These are phyloP conservation scores for Pistacia atlantica DNA, from an alignment of 345 rosid species.

Conservation along the genomic window DNA sequence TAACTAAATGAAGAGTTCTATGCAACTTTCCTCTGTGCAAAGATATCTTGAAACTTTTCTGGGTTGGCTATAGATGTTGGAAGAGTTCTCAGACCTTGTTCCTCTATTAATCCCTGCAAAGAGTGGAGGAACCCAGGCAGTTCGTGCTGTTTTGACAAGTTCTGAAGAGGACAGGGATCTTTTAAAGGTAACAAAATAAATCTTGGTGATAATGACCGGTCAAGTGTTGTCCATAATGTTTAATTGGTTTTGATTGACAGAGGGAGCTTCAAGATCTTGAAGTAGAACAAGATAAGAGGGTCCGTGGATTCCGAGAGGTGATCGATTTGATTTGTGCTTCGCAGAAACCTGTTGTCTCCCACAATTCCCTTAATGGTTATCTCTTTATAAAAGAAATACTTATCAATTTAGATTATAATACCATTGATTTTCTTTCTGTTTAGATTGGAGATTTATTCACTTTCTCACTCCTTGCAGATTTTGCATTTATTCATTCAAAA, in stretches of 20 bases:
- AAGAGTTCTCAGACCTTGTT: conserved; percentile 61
- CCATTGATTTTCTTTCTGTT: conserved; percentile 11
- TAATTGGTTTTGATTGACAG: conserved; percentile 46
- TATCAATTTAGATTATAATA: conserved; percentile 2
- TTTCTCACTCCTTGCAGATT: conserved; percentile 52
- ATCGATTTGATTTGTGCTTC: conserved; percentile 88
- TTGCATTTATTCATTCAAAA: conserved; percentile 72
- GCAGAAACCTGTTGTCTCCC: conserved; percentile 75
- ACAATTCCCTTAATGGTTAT: conserved; percentile 81
- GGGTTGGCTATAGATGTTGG: conserved; percentile 57
- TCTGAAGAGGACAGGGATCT: conserved; percentile 74
- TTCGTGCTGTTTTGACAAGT: conserved; percentile 70
- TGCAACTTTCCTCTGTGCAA: neutral
- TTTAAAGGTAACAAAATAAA: conserved; percentile 52
- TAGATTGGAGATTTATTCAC: conserved; percentile 11
- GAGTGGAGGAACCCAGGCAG: conserved; percentile 66
- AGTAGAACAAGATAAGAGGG: conserved; percentile 58
- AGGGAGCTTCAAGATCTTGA: conserved; percentile 65
- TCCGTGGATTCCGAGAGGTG: conserved; percentile 92
- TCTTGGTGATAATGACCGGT: conserved; percentile 9
- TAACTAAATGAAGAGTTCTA: conserved; percentile 12
- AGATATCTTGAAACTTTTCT: conserved; percentile 18
- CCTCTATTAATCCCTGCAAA: conserved; percentile 71
- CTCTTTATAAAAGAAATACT: conserved; percentile 25
- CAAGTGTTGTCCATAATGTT: conserved; percentile 12